Percentiles rank a stretch among this genome's conserved stretches.
These are phyloP conservation scores for Chaetomidium leptoderma DNA, from an alignment of 495 filamentous ascomycete species.

Conservation along the genomic window DNA sequence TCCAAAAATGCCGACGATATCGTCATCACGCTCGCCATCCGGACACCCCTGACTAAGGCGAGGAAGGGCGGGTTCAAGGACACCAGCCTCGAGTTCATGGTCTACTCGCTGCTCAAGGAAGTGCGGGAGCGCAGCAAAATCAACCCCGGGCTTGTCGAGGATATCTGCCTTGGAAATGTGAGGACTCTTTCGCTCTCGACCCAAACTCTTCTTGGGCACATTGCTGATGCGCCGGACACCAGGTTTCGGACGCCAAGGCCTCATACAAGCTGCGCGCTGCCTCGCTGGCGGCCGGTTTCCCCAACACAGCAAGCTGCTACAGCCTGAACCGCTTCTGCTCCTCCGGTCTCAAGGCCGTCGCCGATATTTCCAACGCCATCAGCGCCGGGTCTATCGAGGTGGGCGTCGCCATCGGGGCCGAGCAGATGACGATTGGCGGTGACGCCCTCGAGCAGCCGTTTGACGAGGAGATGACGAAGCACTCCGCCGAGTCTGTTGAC, in stretches of 20 bases:
- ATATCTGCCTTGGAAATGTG: constrained; percentile 91
- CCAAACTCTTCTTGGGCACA: too few species aligned
- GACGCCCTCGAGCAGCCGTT: constrained; percentile 67
- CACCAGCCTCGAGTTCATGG: constrained; percentile 78
- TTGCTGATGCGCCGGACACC: constrained; percentile 5
- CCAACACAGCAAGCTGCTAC: constrained; percentile 76
- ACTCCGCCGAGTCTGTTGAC: constrained; percentile 70
- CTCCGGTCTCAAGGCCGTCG: constrained; percentile 89
- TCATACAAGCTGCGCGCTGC: constrained; percentile 88
- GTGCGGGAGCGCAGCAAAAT: constrained; percentile 68
- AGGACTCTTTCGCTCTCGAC: constrained; percentile 24
- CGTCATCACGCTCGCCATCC: constrained; percentile 80
- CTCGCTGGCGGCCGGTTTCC: constrained; percentile 86
- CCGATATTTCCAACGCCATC: constrained; percentile 92
- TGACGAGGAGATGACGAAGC: constrained; percentile 67
- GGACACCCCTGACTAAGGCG: constrained; percentile 74
- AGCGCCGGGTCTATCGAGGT: constrained; percentile 72
- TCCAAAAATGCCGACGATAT: constrained; percentile 94
- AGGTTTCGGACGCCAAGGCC: constrained; percentile 83
- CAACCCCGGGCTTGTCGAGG: constrained; percentile 80
- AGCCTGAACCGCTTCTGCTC: constrained; percentile 95
- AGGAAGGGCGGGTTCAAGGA: constrained; percentile 90
- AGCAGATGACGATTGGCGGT: constrained; percentile 74
- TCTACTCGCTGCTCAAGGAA: constrained; percentile 75
- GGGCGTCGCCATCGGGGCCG: constrained; percentile 82